Evolutionary conservation across 2,329 filamentous ascomycete genomes (phyloP).

Genomic region (Pseudomassariella vexata): DNA sequence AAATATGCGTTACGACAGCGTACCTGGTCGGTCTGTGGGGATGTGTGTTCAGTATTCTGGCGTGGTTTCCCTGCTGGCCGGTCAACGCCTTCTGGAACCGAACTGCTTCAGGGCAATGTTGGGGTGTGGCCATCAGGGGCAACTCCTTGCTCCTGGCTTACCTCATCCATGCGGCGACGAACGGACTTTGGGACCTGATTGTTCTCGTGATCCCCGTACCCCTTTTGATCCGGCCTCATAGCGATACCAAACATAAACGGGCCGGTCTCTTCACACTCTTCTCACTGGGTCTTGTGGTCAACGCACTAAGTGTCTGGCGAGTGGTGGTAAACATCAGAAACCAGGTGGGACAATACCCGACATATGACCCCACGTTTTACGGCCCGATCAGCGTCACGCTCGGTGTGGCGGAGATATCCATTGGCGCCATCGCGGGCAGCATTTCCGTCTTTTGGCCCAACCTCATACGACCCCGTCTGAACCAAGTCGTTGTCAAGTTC

Average conservation of each 20-base stretch:
- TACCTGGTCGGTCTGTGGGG: conserved; percentile 23
- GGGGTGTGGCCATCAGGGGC: too few relatives aligned
- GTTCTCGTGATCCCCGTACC: conserved; percentile 18
- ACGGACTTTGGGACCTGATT: conserved; percentile 17
- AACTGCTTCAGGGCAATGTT: conserved; percentile 7
- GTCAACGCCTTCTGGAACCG: conserved; percentile 25
- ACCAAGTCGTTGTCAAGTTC: too few relatives aligned
- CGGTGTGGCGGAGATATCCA: too few relatives aligned
- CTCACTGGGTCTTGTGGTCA: conserved; percentile 24
- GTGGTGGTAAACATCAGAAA: conserved; percentile 21
- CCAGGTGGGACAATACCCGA: conserved; percentile 25
- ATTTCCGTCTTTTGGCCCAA: too few relatives aligned
- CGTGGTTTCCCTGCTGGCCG: conserved; percentile 24
- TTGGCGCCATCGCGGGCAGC: too few relatives aligned
- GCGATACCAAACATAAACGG: conserved; percentile 20
- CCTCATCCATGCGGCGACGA: conserved; percentile 16
- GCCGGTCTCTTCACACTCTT: conserved; percentile 23
- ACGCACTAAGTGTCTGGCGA: conserved; percentile 24
- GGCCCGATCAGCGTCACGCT: too few relatives aligned
- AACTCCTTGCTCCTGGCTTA: too few relatives aligned
- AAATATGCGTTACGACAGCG: conserved; percentile 18
- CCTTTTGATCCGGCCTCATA: conserved; percentile 10
- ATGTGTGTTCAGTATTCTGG: conserved; percentile 19
- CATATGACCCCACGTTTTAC: conserved; percentile 30
- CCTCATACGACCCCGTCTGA: too few relatives aligned